Conservation (phyloP, 805 yeast species). For the Saccharomycopsis fermentans region DNA sequence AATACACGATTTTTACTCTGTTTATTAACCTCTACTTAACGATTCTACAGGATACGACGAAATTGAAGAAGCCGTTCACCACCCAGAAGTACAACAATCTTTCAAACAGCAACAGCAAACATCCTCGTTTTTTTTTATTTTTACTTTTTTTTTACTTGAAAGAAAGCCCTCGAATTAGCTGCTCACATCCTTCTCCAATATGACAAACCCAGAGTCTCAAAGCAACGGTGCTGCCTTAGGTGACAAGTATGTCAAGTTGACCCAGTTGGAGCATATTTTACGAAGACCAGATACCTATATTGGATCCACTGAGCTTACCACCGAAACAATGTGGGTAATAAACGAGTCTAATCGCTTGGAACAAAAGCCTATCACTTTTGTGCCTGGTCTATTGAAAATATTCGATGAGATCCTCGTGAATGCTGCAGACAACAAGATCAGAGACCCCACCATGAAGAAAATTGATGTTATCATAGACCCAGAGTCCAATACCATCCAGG, state of each 20-base stretch:
- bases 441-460: constrained; percentile 84
- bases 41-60: no score
- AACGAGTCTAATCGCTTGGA: constrained; percentile 50
- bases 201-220: not conserved
- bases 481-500: constrained; percentile 64
- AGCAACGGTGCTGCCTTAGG: not conserved
- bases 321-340: constrained; percentile 76
- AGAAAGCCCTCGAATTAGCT: no score
- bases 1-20: no score
- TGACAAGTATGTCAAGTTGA: constrained; percentile 82
- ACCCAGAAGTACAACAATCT: no score
- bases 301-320: constrained; percentile 83
- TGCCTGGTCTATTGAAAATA: constrained; percentile 92
- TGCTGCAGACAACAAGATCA: constrained; percentile 96
- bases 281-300: constrained; percentile 97
- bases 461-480: constrained; percentile 75
- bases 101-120: no score
- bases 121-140: no score
- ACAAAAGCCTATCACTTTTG: constrained; percentile 58
- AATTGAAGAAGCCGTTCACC: no score
- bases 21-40: no score
- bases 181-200: not conserved
- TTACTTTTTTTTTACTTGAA: no score
- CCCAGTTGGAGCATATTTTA: constrained; percentile 91
- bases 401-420: constrained; percentile 95